Evolutionary conservation across 345 rosid species (phyloP).

Genomic region (Brassica carinata): DNA sequence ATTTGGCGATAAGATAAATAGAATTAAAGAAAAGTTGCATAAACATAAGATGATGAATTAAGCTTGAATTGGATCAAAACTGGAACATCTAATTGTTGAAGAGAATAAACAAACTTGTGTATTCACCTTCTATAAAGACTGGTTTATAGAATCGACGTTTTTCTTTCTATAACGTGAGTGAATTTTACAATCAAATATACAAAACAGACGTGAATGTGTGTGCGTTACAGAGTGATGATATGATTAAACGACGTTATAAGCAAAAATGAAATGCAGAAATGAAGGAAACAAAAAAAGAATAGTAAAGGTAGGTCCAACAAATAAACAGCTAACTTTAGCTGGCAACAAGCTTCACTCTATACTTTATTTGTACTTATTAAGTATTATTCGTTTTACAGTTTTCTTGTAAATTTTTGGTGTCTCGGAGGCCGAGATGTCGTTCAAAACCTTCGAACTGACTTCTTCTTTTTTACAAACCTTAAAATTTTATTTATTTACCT

Average conservation of each 20-base stretch:
- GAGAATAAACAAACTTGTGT: neutral
- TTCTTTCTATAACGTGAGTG: neutral
- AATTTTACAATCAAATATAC: neutral
- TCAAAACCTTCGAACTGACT: constrained; percentile 24
- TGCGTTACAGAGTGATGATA: neutral
- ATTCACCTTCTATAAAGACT: neutral
- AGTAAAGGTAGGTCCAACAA: constrained; percentile 10
- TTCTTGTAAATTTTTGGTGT: constrained; percentile 14
- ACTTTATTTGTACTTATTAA: neutral
- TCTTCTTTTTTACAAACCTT: neutral
- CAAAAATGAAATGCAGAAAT: constrained; percentile 1
- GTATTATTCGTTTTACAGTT: neutral
- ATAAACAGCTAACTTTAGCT: constrained; percentile 19
- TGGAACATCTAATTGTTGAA: neutral
- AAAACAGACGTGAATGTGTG: neutral
- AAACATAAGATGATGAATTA: neutral
- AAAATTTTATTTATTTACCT: neutral
- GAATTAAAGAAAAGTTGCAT: neutral
- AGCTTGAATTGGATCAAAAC: neutral
- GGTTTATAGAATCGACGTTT: too few relatives aligned
- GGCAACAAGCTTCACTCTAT: constrained; percentile 3
- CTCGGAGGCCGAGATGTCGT: constrained; percentile 42
- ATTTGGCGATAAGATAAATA: neutral
- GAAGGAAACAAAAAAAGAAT: neutral
- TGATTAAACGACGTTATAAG: neutral